Percentiles rank a stretch among this genome's conserved stretches.
These are phyloP conservation scores for Xylaria venustula DNA, from an alignment of 495 filamentous ascomycete species.

Conservation along the genomic window DNA sequence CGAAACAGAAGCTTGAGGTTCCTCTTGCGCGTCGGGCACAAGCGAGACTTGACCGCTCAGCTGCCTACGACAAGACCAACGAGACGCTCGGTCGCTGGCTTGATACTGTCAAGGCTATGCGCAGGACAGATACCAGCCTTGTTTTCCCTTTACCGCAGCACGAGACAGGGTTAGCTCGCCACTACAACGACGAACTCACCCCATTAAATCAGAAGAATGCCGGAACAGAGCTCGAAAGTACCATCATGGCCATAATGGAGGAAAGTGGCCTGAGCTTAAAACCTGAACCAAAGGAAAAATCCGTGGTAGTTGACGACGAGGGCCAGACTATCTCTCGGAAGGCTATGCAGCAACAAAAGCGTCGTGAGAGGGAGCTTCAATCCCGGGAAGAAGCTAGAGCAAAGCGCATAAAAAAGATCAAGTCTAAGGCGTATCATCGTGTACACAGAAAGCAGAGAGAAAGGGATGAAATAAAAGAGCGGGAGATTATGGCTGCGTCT, in stretches of 20 bases:
- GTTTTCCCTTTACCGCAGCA: constrained; percentile 85
- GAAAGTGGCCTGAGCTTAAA: constrained; percentile 73
- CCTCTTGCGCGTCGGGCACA: constrained; percentile 89
- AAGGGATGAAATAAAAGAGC: constrained; percentile 67
- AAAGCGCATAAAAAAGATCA: constrained; percentile 97
- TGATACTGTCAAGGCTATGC: constrained; percentile 91
- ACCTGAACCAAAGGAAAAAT: constrained; percentile 54
- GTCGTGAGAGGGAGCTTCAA: constrained; percentile 76
- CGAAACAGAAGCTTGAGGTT: constrained; percentile 72
- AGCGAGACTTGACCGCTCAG: constrained; percentile 78
- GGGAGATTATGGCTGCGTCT: constrained; percentile 62
- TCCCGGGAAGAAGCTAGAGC: constrained; percentile 88
- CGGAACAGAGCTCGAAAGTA: constrained; percentile 75
- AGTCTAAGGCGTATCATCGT: constrained; percentile 87
- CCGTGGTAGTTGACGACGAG: constrained; percentile 63
- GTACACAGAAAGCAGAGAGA: constrained; percentile 86
- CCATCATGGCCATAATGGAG: constrained; percentile 82
- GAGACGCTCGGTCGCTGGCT: constrained; percentile 87
- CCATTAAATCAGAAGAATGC: constrained; percentile 58
- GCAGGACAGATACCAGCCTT: constrained; percentile 79
- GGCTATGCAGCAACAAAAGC: constrained; percentile 70
- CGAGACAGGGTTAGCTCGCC: constrained; percentile 41
- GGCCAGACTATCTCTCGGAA: constrained; percentile 70
- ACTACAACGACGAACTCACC: constrained; percentile 48
- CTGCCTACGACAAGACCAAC: constrained; percentile 87